These are phyloP conservation scores for Ramalina intermedia DNA, from an alignment of 495 filamentous ascomycete species.

Conservation along the genomic window DNA sequence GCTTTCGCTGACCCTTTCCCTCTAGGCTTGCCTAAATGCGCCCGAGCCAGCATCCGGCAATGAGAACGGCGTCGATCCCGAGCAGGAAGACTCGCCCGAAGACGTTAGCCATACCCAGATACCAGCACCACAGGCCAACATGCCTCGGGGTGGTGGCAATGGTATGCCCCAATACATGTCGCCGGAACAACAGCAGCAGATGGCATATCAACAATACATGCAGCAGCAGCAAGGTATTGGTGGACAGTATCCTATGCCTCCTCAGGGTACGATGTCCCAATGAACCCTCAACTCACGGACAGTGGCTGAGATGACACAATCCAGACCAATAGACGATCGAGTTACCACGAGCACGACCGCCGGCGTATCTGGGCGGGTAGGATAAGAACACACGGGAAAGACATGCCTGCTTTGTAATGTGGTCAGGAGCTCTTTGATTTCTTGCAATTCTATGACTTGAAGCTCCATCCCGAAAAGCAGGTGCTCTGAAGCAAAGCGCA, in stretches of 20 bases:
- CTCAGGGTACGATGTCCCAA: constrained; percentile 37
- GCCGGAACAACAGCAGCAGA: constrained; percentile 42
- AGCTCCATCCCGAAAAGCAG: neutral
- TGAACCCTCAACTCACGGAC: neutral
- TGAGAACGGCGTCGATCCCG: constrained; percentile 77
- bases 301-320: constrained; percentile 9
- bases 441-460: neutral
- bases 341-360: neutral
- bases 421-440: neutral
- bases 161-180: constrained; percentile 38
- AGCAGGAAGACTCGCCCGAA: constrained; percentile 42
- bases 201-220: constrained; percentile 44
- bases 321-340: constrained; percentile 10
- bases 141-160: constrained; percentile 33
- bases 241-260: constrained; percentile 43
- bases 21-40: constrained; percentile 86
- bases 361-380: constrained; percentile 4
- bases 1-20: constrained; percentile 10
- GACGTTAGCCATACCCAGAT: constrained; percentile 38
- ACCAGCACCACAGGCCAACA: constrained; percentile 36
- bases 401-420: constrained; percentile 3
- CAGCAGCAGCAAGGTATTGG: constrained; percentile 39
- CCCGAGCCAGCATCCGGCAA: constrained; percentile 78
- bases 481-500: too few relatives aligned
- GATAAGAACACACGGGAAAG: constrained; percentile 4